Base-by-base conservation (phyloP, 495 filamentous ascomycete species). In the Trichocladium uniseriatum region DNA sequence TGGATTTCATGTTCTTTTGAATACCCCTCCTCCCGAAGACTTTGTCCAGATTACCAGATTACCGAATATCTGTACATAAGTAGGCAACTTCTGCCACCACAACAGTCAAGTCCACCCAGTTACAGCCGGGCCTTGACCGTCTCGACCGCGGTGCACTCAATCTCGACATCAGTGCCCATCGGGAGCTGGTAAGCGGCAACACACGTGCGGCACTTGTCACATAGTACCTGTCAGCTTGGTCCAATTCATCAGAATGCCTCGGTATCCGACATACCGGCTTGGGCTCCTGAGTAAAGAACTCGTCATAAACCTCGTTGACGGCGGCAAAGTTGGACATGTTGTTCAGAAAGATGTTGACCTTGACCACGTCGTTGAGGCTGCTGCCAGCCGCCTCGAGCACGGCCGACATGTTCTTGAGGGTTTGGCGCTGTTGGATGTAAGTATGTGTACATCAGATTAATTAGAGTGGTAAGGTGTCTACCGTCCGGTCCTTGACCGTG, bases 111-210 rank as follows among this genome's bases (percentile, higher is more conserved):
- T 27, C 24, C 24, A 27, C 6, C 34, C 41, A 5, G 14, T 50
- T 13, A 54, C 16, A 43, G 36, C 28, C 38, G 36, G 10, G 46
- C 36, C 27, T 50, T 50, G 2, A 15, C 14, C 3, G 7, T 45
- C 20, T 28, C 58, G 66, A 74, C 65, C 5, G 82, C 82, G 40
- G 74, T 79, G 55, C 79, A 84, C 62, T 86, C 82, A 59, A 87
- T 84, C 68, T 86, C 82, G 14, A 87, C 80, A 68, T 84, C 81
- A 8, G 80, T 81, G 15, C 75, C 73, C 18, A 82, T 62, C 1
- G 82, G 81, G 44, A 85, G 64, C 36, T 78, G 78, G 58, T 80
- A 73, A 19, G 84, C 82, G 6, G 81, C 81, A 34, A 87, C 80
- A 55, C 82, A 86, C 36, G 81, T 84, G 32, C 79, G 70, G 49